Evolutionary conservation across 2,329 filamentous ascomycete species (phyloP).

Genomic region (Oidium heveae): DNA sequence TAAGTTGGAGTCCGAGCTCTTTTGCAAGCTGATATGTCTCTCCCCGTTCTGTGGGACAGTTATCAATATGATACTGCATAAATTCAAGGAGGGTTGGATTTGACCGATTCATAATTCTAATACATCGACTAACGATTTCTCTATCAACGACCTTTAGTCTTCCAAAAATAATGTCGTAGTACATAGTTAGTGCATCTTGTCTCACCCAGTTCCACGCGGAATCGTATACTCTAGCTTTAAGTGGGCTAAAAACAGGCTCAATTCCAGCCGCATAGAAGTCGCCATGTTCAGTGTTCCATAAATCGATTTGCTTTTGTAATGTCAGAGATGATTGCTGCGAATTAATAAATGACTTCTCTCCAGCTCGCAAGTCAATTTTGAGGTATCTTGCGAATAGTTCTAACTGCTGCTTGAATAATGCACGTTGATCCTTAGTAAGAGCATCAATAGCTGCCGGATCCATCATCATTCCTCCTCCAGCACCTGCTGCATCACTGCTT

Average conservation of each 20-base stretch:
- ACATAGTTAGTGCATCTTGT: conserved; percentile 94
- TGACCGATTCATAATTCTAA: conserved; percentile 96
- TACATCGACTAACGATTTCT: conserved; percentile 95
- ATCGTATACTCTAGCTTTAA: conserved; percentile 92
- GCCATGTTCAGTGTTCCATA: conserved; percentile 88
- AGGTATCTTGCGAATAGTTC: conserved; percentile 87
- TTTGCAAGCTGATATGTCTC: conserved; percentile 98
- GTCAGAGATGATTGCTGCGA: conserved; percentile 68
- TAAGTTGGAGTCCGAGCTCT: conserved; percentile 73
- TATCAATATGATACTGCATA: conserved; percentile 99
- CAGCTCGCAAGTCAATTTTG: conserved; percentile 89
- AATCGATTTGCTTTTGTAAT: conserved; percentile 75
- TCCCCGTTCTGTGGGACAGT: conserved; percentile 86
- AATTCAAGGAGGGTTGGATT: conserved; percentile 91
- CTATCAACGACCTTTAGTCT: conserved; percentile 79
- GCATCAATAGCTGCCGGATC: conserved; percentile 92
- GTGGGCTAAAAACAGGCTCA: conserved; percentile 71
- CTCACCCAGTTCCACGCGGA: conserved; percentile 99
- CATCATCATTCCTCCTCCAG: conserved; percentile 91
- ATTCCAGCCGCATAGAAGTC: conserved; percentile 92
- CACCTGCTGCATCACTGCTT: conserved; percentile 44
- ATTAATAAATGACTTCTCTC: conserved; percentile 74
- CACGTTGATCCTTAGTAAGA: conserved; percentile 84
- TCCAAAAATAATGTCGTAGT: conserved; percentile 96
- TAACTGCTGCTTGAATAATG: conserved; percentile 93